Evolutionary conservation across 441 rosid species (phyloP), one percentile per base, ranked within the genome.

Genomic region (Erysimum cheiri): DNA sequence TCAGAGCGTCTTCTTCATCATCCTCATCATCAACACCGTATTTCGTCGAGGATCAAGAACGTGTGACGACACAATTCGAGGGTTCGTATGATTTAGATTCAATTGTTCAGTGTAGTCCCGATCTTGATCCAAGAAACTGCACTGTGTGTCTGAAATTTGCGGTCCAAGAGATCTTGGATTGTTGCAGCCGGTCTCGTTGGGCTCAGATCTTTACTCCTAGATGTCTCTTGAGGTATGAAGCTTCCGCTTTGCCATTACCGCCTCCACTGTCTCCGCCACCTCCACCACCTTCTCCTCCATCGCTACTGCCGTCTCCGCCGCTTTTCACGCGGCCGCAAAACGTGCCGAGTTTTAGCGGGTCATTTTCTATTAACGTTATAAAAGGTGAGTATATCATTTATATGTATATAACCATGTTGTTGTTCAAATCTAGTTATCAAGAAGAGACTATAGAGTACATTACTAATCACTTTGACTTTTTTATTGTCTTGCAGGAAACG

Each of bases 51-150:
- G 43, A 56, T 67, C n/a, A 32, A 32, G 35, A 56, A 19, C 43
- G 46, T 43, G 35, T 67, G 33, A 67, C 9, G 33, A 67, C 9
- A 3, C 14, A 41, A 0, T 31, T 32, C 0, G 55, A 22, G 5
- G 32, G 46, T 0, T 56, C 64, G 26, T 57, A 44, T 33, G 1
- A 5, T 4, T 4, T 68, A n/a, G 72, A 56, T 1, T 19, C 64
- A 8, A 0, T 56, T 29, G 46, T 47, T 4, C 73, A 69, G 56
- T 69, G 72, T 56, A 22, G 36, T 57, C 65, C 70, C 33, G 75
- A 71, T 71, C 54, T 71, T 62, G 69, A 54, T 43, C 3, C 55
- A 24, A 15, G 28, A 35, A 63, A 62, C 22, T 71, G 75, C 22
- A 71, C 62, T 1, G 29, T 1, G 0, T 71, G 75, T 35, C 28